Conservation (phyloP, 192 early-diverging fungal species). For the Obelidium mucronatum region DNA sequence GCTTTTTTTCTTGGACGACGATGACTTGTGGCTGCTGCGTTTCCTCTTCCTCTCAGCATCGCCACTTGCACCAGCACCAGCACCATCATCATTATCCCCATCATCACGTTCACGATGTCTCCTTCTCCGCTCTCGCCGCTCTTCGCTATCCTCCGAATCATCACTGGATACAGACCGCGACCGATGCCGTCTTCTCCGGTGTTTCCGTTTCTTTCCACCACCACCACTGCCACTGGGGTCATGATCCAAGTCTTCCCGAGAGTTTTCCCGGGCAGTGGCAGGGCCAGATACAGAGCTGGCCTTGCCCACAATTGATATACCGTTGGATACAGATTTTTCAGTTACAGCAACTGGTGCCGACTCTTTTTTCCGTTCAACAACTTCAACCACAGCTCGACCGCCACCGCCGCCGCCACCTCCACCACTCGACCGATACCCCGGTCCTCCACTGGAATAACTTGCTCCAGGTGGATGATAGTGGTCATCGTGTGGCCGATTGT, state of each 20-base stretch:
- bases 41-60: neutral
- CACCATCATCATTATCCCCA: neutral
- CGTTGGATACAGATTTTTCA: neutral
- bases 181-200: constrained; percentile 15
- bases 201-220: neutral
- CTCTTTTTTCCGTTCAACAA: neutral
- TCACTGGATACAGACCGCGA: neutral
- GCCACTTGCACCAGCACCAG: neutral
- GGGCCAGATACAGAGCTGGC: neutral
- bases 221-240: neutral
- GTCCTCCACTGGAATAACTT: neutral
- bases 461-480: constrained; percentile 15
- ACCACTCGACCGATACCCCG: neutral
- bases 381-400: constrained; percentile 15
- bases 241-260: neutral
- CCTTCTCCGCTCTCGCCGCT: neutral
- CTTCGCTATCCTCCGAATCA: constrained; percentile 8
- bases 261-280: neutral
- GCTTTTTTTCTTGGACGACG: constrained; percentile 23
- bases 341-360: neutral
- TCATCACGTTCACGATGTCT: constrained; percentile 13
- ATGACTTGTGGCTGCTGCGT: constrained; percentile 5
- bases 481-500: neutral
- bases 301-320: neutral
- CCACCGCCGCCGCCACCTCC: constrained; percentile 7